phyloP scores from a whole-genome alignment of 2,329 filamentous ascomycete species.

The Diaporthe aspalathi region DNA sequence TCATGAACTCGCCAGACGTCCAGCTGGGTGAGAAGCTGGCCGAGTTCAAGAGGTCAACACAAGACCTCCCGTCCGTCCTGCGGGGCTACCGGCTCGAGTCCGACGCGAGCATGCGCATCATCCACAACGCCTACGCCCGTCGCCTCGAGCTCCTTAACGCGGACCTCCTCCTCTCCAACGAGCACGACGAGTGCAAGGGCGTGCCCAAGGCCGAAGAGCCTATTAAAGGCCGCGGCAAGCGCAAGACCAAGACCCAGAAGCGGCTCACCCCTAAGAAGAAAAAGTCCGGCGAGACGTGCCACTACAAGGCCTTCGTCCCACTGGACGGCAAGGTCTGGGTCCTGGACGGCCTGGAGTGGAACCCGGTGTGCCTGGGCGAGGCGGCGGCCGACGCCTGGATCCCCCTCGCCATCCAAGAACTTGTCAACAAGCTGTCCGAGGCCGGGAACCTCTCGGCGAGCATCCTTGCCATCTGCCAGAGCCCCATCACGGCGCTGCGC shows the following conservation, averaged over 20 bases:
- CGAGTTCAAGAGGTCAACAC: constrained; percentile 79
- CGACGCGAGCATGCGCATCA: constrained; percentile 80
- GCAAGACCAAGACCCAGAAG: constrained; percentile 36
- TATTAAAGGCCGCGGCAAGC: constrained; percentile 37
- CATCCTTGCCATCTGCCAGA: constrained; percentile 78
- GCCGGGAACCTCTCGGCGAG: constrained; percentile 76
- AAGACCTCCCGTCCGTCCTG: constrained; percentile 74
- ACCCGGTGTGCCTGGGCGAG: constrained; percentile 73
- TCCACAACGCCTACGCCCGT: constrained; percentile 89
- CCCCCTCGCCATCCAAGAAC: constrained; percentile 70
- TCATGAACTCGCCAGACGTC: constrained; percentile 81
- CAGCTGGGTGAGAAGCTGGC: constrained; percentile 77
- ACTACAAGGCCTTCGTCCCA: constrained; percentile 92
- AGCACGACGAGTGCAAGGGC: constrained; percentile 56
- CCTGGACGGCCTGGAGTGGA: constrained; percentile 83
- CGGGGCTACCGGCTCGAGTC: constrained; percentile 81
- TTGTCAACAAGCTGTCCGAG: constrained; percentile 75
- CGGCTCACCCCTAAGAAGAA: constrained; percentile 50
- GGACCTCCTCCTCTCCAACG: constrained; percentile 73
- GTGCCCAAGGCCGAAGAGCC: constrained; percentile 46
- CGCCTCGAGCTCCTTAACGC: constrained; percentile 81
- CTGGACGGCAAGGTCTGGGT: constrained; percentile 80
- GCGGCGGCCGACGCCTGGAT: constrained; percentile 71
- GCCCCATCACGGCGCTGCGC: constrained; percentile 65
- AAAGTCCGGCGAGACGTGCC: constrained; percentile 74